Evolutionary conservation across 768 basidiomycete genomes (phyloP).

Genomic region (Phylloporus sp.): DNA sequence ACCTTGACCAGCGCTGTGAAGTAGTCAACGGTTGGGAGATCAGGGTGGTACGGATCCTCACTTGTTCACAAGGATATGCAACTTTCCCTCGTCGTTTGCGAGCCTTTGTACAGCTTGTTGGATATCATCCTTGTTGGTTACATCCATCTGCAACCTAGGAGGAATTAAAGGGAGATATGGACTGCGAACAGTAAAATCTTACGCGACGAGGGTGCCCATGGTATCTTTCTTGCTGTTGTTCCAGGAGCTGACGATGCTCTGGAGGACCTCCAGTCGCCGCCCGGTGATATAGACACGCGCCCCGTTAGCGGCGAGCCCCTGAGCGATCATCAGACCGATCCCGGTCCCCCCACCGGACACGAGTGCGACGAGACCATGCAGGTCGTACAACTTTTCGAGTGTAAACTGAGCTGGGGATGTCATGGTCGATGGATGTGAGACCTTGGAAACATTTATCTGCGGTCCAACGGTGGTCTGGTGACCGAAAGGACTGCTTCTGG

Average conservation of each 20-base stretch:
- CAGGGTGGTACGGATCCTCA: constrained; percentile 28
- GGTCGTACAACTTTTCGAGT: constrained; percentile 39
- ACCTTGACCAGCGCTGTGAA: constrained; percentile 63
- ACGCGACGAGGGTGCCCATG: constrained; percentile 60
- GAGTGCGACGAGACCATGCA: constrained; percentile 53
- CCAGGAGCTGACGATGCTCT: constrained; percentile 51
- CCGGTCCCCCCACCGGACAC: constrained; percentile 50
- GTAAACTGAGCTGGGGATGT: constrained; percentile 21
- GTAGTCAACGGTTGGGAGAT: neutral
- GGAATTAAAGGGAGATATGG: constrained; percentile 1
- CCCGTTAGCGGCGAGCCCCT: constrained; percentile 71
- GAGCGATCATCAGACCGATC: constrained; percentile 63
- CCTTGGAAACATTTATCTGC: neutral
- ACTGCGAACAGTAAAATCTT: constrained; percentile 19
- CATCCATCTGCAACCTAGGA: constrained; percentile 63
- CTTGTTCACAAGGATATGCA: constrained; percentile 85
- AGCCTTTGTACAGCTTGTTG: constrained; percentile 42
- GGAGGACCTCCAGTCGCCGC: constrained; percentile 60
- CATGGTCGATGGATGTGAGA: constrained; percentile 15
- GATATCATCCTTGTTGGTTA: constrained; percentile 68
- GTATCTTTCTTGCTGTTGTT: constrained; percentile 32
- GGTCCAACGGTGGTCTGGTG: neutral
- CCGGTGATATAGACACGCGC: constrained; percentile 81
- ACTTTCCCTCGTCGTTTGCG: constrained; percentile 48
- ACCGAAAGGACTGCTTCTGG: neutral